Evolutionary conservation across 139 green algal species (phyloP).

Genomic region (Gonium pectorale): DNA sequence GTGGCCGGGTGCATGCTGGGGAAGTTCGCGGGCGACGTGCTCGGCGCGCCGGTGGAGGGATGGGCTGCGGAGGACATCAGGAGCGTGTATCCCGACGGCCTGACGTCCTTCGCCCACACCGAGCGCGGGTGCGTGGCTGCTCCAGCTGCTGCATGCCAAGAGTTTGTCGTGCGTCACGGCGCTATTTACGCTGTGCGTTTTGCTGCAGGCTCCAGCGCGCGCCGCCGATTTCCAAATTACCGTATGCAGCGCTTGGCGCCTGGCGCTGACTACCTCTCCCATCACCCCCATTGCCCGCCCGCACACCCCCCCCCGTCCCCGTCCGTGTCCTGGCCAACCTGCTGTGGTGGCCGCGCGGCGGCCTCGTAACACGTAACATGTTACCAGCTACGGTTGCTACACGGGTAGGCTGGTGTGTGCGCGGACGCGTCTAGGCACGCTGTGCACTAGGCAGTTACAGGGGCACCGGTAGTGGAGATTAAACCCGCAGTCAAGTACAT

Average conservation of each 20-base stretch:
- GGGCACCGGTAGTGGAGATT: no score
- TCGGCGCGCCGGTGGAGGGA: constrained; percentile 47
- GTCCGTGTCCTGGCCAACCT: background rate
- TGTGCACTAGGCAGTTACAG: no score
- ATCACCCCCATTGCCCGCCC: no score
- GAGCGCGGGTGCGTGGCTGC: constrained; percentile 43
- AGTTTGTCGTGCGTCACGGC: background rate
- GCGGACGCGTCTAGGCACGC: background rate
- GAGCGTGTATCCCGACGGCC: background rate
- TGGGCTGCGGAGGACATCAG: constrained; percentile 5
- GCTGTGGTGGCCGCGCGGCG: background rate
- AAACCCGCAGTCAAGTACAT: background rate
- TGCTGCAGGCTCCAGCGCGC: background rate
- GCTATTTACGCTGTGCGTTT: background rate
- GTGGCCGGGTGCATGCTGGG: constrained; percentile 27
- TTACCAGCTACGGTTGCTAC: constrained; percentile 39
- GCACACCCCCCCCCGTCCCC: no score
- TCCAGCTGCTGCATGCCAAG: background rate
- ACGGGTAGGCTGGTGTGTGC: constrained; percentile 5
- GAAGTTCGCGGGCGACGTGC: constrained; percentile 48
- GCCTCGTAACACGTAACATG: background rate
- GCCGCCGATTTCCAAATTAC: background rate
- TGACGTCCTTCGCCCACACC: constrained; percentile 27
- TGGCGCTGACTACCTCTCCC: no score
- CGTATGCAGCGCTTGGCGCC: no score